Evolutionary conservation across 2,329 filamentous ascomycete genomes (phyloP), one percentile per base, ranked within the genome.

Genomic region (Xylariales sp.): DNA sequence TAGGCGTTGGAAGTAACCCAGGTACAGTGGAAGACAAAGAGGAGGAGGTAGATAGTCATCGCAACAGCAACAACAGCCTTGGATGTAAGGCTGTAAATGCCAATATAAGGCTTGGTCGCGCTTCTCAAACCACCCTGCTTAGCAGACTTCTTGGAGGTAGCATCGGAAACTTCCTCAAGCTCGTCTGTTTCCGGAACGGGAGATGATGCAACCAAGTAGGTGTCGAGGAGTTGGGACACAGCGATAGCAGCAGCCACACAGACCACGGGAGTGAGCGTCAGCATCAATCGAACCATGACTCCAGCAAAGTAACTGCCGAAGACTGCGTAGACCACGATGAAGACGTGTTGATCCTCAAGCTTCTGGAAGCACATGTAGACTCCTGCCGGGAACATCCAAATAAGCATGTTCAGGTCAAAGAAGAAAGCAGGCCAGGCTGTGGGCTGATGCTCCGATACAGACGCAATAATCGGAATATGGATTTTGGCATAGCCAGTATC

Each of bases 1-100:
- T 98, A 98, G 17, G 93, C 94, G 57, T 97, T 97, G 5, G 93
- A 97, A 13, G 93, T 98, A 37, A 98, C 93, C 93, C 94, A 98
- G 10, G 93, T 98, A 69, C 93, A 98, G 72, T 98, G 93, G 37
- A 91, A 77, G 40, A 98, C 93, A 59, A 98, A 98, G 44, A 98
- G 74, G 44, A 97, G 66, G 6, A 98, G 78, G 61, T 95, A 98
- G 25, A 87, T 63, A 10, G 81, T 78, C 56, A 90, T 76, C 33
- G 80, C 76, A 29, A 72, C 78, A 18, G 88, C 81, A 25, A 96
- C 79, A n/a, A 85, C 67, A 10, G 76, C 62, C 71, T 95, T 97
- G 42, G 89, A 94, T 24, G 88, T 63, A 42, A 74, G 71, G 35
- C 80, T 85, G 67, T 91, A 95, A 52, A 98, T 84, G 14, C 93